phyloP scores from a whole-genome alignment of 257 asterid genomes.

The Nicotiana otophora region DNA sequence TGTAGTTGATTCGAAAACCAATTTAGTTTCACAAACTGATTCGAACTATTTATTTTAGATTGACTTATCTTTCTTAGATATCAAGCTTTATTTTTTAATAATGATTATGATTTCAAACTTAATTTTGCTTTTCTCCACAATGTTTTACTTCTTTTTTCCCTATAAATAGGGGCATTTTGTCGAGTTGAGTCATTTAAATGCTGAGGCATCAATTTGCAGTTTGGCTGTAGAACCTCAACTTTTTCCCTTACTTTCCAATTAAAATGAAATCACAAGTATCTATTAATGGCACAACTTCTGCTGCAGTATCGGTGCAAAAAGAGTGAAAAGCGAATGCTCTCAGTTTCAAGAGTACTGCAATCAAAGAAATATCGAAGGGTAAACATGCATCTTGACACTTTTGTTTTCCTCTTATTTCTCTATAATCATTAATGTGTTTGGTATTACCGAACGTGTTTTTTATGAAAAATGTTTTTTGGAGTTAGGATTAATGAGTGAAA shows the following conservation, averaged over 20 bases:
- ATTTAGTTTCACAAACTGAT: too few relatives aligned
- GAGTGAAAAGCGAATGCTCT: slow-evolving; percentile 58
- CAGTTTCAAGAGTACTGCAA: slow-evolving; percentile 66
- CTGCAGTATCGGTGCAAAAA: slow-evolving; percentile 76
- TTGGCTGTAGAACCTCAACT: not conserved
- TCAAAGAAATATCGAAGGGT: slow-evolving; percentile 56
- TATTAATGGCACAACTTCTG: not conserved
- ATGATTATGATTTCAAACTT: not conserved
- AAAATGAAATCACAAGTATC: not conserved
- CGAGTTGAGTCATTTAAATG: too few relatives aligned
- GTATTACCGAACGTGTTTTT: too few relatives aligned
- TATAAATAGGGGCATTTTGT: not conserved
- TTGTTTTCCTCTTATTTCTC: too few relatives aligned
- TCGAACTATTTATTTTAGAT: too few relatives aligned
- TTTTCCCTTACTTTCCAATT: not conserved
- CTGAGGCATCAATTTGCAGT: not conserved
- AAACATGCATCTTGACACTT: not conserved
- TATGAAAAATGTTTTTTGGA: too few relatives aligned
- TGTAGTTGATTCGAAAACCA: too few relatives aligned
- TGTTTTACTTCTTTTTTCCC: not conserved
- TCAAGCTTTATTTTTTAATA: too few relatives aligned
- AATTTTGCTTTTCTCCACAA: not conserved
- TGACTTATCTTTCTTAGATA: too few relatives aligned
- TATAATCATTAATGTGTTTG: too few relatives aligned
- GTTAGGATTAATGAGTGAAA: too few relatives aligned